Percentiles rank a stretch among this genome's conserved stretches.
phyloP scores from a whole-genome alignment of 2,329 filamentous ascomycete genomes.

The Exophiala calicioides region DNA sequence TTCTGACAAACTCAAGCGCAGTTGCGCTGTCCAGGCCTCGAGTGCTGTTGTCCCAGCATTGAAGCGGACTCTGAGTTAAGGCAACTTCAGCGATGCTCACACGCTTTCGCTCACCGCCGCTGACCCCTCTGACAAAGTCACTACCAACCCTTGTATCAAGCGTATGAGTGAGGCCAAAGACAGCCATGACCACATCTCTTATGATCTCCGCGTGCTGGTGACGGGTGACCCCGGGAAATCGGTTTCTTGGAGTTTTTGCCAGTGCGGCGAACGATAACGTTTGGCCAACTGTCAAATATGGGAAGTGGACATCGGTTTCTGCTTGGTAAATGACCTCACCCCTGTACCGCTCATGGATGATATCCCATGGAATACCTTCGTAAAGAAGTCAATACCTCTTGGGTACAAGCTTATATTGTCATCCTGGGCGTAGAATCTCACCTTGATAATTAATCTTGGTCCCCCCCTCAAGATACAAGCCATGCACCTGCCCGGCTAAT shows the following conservation, averaged over 20 bases:
- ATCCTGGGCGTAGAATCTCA: slow-evolving; percentile 6
- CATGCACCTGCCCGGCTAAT: slow-evolving; percentile 77
- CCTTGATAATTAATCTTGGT: slow-evolving; percentile 66
- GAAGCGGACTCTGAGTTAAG: slow-evolving; percentile 39
- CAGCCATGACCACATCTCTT: slow-evolving; percentile 59
- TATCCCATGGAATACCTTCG: slow-evolving; percentile 62
- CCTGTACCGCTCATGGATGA: slow-evolving; percentile 37
- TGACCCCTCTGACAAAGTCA: slow-evolving; percentile 66
- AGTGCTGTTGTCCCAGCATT: slow-evolving; percentile 56
- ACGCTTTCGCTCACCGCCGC: slow-evolving; percentile 65
- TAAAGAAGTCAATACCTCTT: too few relatives aligned
- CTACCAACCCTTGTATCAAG: slow-evolving; percentile 67
- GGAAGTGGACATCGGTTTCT: slow-evolving; percentile 56
- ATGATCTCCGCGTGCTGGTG: slow-evolving; percentile 8
- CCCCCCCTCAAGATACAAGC: slow-evolving; percentile 35
- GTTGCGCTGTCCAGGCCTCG: slow-evolving; percentile 57
- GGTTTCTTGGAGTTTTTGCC: slow-evolving; percentile 4
- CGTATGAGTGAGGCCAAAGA: slow-evolving; percentile 61
- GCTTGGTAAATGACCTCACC: slow-evolving; percentile 60
- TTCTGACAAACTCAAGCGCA: slow-evolving; percentile 58
- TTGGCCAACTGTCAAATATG: slow-evolving; percentile 52
- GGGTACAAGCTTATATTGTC: too few relatives aligned
- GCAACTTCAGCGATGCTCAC: slow-evolving; percentile 66
- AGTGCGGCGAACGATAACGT: slow-evolving; percentile 57
- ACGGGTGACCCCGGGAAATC: slow-evolving; percentile 11